phyloP scores from a whole-genome alignment of 2,329 filamentous ascomycete species.

The Colletotrichum tropicicola region DNA sequence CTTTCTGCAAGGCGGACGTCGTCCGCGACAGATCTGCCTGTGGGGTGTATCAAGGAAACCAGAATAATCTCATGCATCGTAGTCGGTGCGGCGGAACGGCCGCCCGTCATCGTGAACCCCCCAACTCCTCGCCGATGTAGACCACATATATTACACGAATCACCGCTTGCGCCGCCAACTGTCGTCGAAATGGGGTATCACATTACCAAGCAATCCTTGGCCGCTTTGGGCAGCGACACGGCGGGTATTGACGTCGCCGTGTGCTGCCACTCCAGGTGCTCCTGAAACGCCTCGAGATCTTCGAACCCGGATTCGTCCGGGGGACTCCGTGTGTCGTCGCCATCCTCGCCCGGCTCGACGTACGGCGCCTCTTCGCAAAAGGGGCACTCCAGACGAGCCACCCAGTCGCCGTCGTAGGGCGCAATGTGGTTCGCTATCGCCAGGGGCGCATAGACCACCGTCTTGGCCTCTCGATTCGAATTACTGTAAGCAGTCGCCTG shows the following conservation, averaged over 20 bases:
- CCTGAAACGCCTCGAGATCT: conserved; percentile 57
- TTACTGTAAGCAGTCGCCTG: conserved; percentile 56
- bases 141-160: conserved; percentile 15
- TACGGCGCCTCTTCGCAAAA: conserved; percentile 63
- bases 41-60: conserved; percentile 10
- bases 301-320: conserved; percentile 59
- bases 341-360: conserved; percentile 51
- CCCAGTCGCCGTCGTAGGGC: conserved; percentile 60
- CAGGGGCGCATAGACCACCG: conserved; percentile 64
- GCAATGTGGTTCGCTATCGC: conserved; percentile 66
- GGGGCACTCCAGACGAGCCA: conserved; percentile 60
- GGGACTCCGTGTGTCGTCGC: conserved; percentile 58
- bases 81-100: neutral
- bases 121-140: conserved; percentile 25
- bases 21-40: neutral
- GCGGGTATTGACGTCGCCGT: conserved; percentile 47
- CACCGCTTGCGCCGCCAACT: conserved; percentile 11
- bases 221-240: conserved; percentile 39
- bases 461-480: conserved; percentile 51
- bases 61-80: conserved; percentile 21
- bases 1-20: neutral
- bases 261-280: conserved; percentile 67
- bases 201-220: conserved; percentile 57
- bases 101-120: neutral
- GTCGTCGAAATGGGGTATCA: conserved; percentile 37